Conservation (phyloP, 345 rosid genomes). For the Eucalyptus albens region DNA sequence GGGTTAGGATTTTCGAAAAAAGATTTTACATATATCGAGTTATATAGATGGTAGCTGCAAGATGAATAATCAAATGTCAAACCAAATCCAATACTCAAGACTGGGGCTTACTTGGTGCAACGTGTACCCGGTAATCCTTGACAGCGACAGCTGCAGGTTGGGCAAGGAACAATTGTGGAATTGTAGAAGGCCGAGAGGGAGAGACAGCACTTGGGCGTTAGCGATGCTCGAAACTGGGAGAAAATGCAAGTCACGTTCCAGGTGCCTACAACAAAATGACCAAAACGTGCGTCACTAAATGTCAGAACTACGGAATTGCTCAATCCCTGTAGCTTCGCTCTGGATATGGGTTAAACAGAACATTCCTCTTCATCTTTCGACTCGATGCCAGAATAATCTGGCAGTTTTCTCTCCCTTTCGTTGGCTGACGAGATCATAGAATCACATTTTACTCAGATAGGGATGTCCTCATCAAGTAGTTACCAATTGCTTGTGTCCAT, state of each 20-base stretch:
- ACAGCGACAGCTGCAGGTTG: slow-evolving; percentile 68
- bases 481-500: slow-evolving; percentile 73
- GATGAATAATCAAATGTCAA: neutral
- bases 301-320: neutral
- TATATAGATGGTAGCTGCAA: neutral
- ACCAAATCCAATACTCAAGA: neutral
- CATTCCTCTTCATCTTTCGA: neutral
- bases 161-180: slow-evolving; percentile 55
- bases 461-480: neutral
- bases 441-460: neutral
- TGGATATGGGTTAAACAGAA: neutral
- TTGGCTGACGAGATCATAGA: neutral
- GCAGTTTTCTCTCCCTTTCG: neutral
- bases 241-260: slow-evolving; percentile 66
- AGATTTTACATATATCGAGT: neutral
- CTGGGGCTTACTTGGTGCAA: slow-evolving; percentile 20
- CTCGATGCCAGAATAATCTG: neutral
- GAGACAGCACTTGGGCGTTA: slow-evolving; percentile 72
- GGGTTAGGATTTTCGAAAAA: neutral
- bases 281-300: neutral
- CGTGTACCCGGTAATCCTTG: slow-evolving; percentile 18
- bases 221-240: slow-evolving; percentile 52
- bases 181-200: slow-evolving; percentile 74
- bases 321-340: neutral
- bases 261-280: slow-evolving; percentile 29